Evolutionary conservation across 352 stramenopile genomes (phyloP).

Genomic region (Globisporangium carolinianum): DNA sequence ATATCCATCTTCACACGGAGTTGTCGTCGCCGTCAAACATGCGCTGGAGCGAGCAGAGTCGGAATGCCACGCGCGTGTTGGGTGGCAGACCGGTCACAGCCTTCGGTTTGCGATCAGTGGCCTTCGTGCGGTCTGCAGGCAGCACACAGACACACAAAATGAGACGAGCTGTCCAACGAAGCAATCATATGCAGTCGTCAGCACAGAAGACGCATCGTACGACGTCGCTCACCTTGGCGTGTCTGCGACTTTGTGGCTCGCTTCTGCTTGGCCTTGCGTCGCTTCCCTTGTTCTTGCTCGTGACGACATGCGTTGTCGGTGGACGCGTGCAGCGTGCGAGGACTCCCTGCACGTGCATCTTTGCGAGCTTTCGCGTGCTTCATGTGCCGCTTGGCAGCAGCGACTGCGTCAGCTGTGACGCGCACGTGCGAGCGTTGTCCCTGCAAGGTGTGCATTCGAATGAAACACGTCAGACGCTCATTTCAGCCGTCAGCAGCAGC

Average conservation of each 20-base stretch:
- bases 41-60: conserved; percentile 34
- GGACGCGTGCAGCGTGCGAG: neutral
- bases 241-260: neutral
- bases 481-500: too few species aligned
- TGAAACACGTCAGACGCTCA: too few species aligned
- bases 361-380: too few species aligned
- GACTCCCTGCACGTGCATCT: too few species aligned
- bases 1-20: too few species aligned
- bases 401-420: neutral
- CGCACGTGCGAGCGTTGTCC: neutral
- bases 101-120: too few species aligned
- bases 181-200: too few species aligned
- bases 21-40: conserved; percentile 29
- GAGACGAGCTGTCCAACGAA: too few species aligned
- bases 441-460: neutral
- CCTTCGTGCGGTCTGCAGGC: neutral
- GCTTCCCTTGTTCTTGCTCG: neutral
- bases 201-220: neutral
- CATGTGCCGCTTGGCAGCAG: neutral
- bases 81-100: too few species aligned
- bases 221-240: neutral
- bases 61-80: conserved; percentile 2
- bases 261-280: neutral
- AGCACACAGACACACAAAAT: neutral
- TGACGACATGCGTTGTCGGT: neutral